These are phyloP conservation scores for Mucuna pruriens DNA, from an alignment of 306 rosid species.

Conservation along the genomic window DNA sequence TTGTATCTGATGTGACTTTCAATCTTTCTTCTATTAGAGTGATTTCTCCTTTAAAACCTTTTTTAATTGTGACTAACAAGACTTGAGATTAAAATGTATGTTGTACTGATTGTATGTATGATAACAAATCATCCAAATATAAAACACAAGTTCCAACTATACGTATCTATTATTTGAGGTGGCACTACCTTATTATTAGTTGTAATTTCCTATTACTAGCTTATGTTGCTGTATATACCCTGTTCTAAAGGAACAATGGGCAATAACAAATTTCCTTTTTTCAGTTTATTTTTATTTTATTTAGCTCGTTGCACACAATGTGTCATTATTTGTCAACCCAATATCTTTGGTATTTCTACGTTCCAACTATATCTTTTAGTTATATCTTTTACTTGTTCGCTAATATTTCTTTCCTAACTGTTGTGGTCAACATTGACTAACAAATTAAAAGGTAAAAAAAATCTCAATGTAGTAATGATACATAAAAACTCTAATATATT, in stretches of 20 bases:
- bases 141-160: not conserved
- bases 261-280: too few relatives aligned
- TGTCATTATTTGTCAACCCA: not conserved
- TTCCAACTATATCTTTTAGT: too few relatives aligned
- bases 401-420: too few relatives aligned
- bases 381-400: too few relatives aligned
- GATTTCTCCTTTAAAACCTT: not conserved
- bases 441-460: too few relatives aligned
- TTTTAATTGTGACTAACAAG: not conserved
- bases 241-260: not conserved
- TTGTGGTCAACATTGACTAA: too few relatives aligned
- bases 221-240: not conserved
- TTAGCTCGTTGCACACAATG: not conserved
- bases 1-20: not conserved
- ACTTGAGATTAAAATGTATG: not conserved
- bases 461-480: too few relatives aligned
- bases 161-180: slow-evolving; percentile 4
- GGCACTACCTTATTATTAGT: not conserved
- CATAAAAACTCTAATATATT: too few relatives aligned
- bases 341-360: too few relatives aligned
- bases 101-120: not conserved
- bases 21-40: not conserved
- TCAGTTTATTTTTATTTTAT: not conserved
- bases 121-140: not conserved
- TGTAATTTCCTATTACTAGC: not conserved